Evolutionary conservation across 2,329 filamentous ascomycete species (phyloP).

Genomic region (Phialocephala subalpina): DNA sequence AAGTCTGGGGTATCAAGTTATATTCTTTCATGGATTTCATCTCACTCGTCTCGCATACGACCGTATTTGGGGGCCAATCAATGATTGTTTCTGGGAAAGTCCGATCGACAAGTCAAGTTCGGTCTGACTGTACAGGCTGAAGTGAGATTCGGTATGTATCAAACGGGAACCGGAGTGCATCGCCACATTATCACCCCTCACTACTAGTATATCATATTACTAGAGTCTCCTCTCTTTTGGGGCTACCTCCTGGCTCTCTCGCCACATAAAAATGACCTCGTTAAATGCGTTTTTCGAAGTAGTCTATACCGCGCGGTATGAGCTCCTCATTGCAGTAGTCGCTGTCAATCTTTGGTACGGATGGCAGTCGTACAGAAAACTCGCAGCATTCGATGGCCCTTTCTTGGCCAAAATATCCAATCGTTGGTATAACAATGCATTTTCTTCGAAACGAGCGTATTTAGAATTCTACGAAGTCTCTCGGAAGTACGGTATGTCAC

Average conservation of each 20-base stretch:
- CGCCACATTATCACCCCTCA: neutral
- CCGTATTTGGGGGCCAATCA: no score
- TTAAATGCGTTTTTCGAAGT: neutral
- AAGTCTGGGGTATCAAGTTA: no score
- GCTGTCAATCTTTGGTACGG: neutral
- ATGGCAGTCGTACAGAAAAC: slow-evolving; percentile 6
- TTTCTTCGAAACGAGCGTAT: neutral
- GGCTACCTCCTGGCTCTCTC: neutral
- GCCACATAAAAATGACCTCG: neutral
- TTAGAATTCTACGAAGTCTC: slow-evolving; percentile 3
- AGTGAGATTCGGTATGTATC: neutral
- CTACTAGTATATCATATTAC: neutral
- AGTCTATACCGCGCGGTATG: neutral
- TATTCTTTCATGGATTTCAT: no score
- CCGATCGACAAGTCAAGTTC: no score
- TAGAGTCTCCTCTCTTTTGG: neutral
- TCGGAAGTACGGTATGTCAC: slow-evolving; percentile 5
- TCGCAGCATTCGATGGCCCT: slow-evolving; percentile 21
- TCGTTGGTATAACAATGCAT: neutral
- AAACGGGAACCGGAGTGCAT: neutral
- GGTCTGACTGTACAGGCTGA: no score
- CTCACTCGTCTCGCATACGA: no score
- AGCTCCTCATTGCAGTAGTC: neutral
- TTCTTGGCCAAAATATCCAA: slow-evolving; percentile 7
- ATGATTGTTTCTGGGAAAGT: no score